Conservation (phyloP, 305 asterid genomes). For the Solanum hybrid region DNA sequence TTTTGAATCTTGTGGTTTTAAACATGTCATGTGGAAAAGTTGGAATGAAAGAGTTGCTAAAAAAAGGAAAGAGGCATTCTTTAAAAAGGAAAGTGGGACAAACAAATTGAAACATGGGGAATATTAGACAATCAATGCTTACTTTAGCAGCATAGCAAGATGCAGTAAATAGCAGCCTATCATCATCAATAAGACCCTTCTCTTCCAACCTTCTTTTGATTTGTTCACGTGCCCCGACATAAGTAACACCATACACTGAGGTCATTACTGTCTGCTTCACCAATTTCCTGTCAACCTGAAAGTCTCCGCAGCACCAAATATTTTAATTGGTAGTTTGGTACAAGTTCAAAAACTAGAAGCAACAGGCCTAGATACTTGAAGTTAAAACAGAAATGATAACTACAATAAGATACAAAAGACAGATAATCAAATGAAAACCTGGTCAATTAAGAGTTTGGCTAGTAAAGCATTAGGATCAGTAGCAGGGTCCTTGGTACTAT, state of each 20-base stretch:
- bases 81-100: neutral
- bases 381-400: neutral
- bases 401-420: neutral
- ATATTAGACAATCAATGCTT: slow-evolving; percentile 12
- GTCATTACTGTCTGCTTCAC: slow-evolving; percentile 96
- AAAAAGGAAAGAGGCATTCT: neutral
- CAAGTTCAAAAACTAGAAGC: neutral
- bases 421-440: slow-evolving; percentile 33
- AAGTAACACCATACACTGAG: slow-evolving; percentile 89
- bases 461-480: slow-evolving; percentile 43
- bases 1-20: neutral
- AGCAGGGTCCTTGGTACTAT: slow-evolving; percentile 68
- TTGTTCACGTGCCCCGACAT: slow-evolving; percentile 88
- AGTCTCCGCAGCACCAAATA: slow-evolving; percentile 8
- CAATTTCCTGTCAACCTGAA: slow-evolving; percentile 82
- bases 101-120: neutral
- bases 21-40: neutral
- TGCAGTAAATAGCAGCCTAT: slow-evolving; percentile 53
- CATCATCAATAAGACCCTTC: slow-evolving; percentile 74
- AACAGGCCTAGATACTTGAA: neutral
- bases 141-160: slow-evolving; percentile 92
- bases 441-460: slow-evolving; percentile 65
- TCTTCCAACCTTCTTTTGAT: slow-evolving; percentile 75
- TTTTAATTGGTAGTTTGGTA: slow-evolving; percentile 9
- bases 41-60: neutral